These are phyloP conservation scores for Ganoderma sinense DNA, from an alignment of 1,284 basidiomycete genomes.

Conservation along the genomic window DNA sequence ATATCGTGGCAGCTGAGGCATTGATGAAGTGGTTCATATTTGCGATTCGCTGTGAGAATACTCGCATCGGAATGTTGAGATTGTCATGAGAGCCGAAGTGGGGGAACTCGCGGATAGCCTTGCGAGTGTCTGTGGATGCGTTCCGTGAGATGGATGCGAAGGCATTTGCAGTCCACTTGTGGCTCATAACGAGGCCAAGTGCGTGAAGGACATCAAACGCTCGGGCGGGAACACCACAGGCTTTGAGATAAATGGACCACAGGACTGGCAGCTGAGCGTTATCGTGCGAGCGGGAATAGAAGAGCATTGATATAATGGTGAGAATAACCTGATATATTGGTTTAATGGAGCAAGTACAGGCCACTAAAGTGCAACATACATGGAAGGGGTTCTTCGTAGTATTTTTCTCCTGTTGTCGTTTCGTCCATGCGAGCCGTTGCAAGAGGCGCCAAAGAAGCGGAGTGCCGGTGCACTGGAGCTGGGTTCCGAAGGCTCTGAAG, in stretches of 20 bases:
- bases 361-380: too few relatives aligned
- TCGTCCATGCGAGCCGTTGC: too few relatives aligned
- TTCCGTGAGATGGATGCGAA: conserved; percentile 9
- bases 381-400: too few relatives aligned
- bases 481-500: too few relatives aligned
- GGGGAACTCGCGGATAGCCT: conserved; percentile 30
- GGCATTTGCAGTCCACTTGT: conserved; percentile 34
- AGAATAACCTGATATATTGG: not conserved
- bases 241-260: conserved; percentile 38
- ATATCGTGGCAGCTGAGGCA: conserved; percentile 46
- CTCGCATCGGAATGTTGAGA: conserved; percentile 42
- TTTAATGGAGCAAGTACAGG: too few relatives aligned
- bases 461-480: too few relatives aligned
- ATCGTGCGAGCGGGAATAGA: conserved; percentile 13
- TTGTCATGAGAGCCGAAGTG: conserved; percentile 48
- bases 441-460: too few relatives aligned
- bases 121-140: not conserved
- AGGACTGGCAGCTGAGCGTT: not conserved
- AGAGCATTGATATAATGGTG: conserved; percentile 6
- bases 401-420: too few relatives aligned
- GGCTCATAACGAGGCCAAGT: conserved; percentile 40
- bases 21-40: conserved; percentile 45
- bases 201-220: conserved; percentile 38
- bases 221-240: conserved; percentile 34
- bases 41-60: conserved; percentile 36